phyloP scores from a whole-genome alignment of 257 asterid genomes.

The Solanum pimpinellifolium region DNA sequence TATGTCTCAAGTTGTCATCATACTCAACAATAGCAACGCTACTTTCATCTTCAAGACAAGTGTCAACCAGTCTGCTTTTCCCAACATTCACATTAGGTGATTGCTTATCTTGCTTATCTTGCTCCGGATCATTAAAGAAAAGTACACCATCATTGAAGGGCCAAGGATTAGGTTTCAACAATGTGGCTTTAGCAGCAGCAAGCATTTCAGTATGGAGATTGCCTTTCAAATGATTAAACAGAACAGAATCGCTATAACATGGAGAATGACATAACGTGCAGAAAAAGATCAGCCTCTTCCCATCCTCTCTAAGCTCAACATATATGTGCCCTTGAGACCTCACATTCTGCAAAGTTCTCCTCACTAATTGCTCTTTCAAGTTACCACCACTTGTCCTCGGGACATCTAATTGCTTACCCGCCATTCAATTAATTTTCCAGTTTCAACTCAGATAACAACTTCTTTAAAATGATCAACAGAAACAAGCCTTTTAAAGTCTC shows the following conservation, averaged over 20 bases:
- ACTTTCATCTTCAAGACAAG: conserved; percentile 5
- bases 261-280: conserved; percentile 78
- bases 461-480: background rate
- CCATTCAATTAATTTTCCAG: conserved; percentile 17
- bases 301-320: conserved; percentile 85
- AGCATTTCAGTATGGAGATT: conserved; percentile 57
- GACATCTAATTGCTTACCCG: conserved; percentile 45
- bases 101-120: conserved; percentile 10
- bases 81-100: conserved; percentile 10
- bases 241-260: conserved; percentile 57
- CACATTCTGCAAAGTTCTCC: conserved; percentile 54
- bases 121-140: conserved; percentile 52
- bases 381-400: conserved; percentile 22
- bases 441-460: background rate
- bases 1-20: conserved; percentile 7
- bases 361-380: conserved; percentile 64
- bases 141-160: conserved; percentile 84
- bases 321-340: conserved; percentile 73
- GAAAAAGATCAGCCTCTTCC: conserved; percentile 69
- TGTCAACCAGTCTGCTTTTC: conserved; percentile 12
- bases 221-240: conserved; percentile 72
- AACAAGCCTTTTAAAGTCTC: background rate
- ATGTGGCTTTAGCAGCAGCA: conserved; percentile 59
- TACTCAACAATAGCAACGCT: conserved; percentile 50
- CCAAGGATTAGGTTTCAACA: conserved; percentile 87